Conservation (phyloP, 306 rosid species). For the Glycine soja region DNA sequence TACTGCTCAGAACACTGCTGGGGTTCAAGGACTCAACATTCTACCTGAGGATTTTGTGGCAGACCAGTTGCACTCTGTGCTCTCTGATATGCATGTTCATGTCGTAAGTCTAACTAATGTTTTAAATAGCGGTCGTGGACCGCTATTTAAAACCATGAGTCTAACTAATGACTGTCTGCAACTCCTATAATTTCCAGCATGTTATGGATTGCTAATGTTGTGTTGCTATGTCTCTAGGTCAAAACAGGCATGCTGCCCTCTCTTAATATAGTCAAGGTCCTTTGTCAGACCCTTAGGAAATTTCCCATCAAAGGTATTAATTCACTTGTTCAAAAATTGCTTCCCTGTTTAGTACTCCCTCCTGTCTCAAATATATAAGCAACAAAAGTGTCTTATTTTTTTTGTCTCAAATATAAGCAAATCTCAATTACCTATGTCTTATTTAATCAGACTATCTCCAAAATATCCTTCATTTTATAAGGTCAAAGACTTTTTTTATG, state of each 20-base stretch:
- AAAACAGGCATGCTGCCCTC: conserved; percentile 96
- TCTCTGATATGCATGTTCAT: conserved; percentile 90
- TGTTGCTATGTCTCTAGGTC: conserved; percentile 53
- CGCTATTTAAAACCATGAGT: too few relatives aligned
- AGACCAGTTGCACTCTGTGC: conserved; percentile 80
- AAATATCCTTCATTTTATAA: too few relatives aligned
- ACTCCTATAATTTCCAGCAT: too few relatives aligned
- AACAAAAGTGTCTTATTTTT: too few relatives aligned
- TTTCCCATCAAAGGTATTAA: conserved; percentile 82
- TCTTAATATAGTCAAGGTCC: conserved; percentile 63
- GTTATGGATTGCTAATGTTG: too few relatives aligned
- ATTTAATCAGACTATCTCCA: too few relatives aligned
- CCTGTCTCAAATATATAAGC: too few relatives aligned
- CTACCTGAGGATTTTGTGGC: conserved; percentile 76
- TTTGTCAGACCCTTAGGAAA: conserved; percentile 65
- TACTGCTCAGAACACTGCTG: conserved; percentile 91
- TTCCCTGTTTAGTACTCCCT: neutral
- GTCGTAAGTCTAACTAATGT: conserved; percentile 64
- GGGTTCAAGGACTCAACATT: conserved; percentile 85
- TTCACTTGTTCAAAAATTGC: conserved; percentile 41
- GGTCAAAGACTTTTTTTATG: too few relatives aligned
- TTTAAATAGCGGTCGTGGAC: too few relatives aligned
- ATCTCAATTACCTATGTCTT: too few relatives aligned
- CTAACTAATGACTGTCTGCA: too few relatives aligned
- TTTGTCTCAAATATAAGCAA: too few relatives aligned